phyloP scores from a whole-genome alignment of 768 basidiomycete genomes.

The Tylopilus sp. region DNA sequence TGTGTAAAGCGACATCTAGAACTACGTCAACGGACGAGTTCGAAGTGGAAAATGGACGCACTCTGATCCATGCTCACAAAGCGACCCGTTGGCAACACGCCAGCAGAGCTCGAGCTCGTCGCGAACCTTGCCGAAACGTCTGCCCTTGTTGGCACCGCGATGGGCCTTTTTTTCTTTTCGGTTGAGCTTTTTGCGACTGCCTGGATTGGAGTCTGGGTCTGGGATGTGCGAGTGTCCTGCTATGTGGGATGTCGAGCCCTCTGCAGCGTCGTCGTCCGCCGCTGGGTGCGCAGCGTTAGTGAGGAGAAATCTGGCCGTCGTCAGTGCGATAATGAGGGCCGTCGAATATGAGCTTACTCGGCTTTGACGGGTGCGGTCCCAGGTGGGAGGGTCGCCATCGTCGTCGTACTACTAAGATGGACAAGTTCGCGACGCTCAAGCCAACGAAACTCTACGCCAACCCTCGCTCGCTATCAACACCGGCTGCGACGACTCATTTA shows the following conservation, averaged over 20 bases:
- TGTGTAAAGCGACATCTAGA: slow-evolving; percentile 77
- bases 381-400: slow-evolving; percentile 20
- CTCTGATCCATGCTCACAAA: slow-evolving; percentile 71
- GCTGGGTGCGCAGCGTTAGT: slow-evolving; percentile 21
- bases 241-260: slow-evolving; percentile 46
- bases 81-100: slow-evolving; percentile 63
- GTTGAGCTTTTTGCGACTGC: slow-evolving; percentile 40
- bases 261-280: slow-evolving; percentile 61
- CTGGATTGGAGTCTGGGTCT: slow-evolving; percentile 27
- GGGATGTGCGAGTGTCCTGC: slow-evolving; percentile 28
- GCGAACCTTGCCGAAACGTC: slow-evolving; percentile 71
- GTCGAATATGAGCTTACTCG: slow-evolving; percentile 36
- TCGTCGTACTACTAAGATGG: slow-evolving; percentile 44
- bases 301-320: slow-evolving; percentile 41
- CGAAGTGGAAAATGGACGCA: slow-evolving; percentile 28
- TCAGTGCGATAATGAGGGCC: background rate
- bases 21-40: background rate
- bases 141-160: slow-evolving; percentile 78
- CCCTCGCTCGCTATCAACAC: slow-evolving; percentile 5
- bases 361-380: slow-evolving; percentile 54
- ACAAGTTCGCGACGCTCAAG: slow-evolving; percentile 85
- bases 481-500: slow-evolving; percentile 12
- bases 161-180: slow-evolving; percentile 72
- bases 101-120: slow-evolving; percentile 86
- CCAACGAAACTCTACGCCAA: slow-evolving; percentile 56